Conservation (phyloP, 2,329 filamentous ascomycete genomes). For the Aschersonia sp. region DNA sequence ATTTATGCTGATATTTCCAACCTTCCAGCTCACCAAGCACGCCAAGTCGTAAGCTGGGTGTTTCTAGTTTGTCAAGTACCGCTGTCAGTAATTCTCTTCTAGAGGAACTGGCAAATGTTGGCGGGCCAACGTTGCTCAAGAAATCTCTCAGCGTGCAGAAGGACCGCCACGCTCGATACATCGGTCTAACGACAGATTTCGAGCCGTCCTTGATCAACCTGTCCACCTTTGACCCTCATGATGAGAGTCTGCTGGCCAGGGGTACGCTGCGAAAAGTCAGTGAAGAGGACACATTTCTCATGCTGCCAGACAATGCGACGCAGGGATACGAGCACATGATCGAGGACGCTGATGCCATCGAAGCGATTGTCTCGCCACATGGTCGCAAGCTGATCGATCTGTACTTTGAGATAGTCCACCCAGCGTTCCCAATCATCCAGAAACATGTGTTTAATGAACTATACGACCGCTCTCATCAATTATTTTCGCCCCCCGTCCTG, state of each 20-base stretch:
- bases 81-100: constrained; percentile 47
- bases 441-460: constrained; percentile 69
- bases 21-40: constrained; percentile 37
- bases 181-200: constrained; percentile 70
- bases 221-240: constrained; percentile 65
- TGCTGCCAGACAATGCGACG: constrained; percentile 61
- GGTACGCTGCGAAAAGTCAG: constrained; percentile 62
- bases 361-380: constrained; percentile 61
- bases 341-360: constrained; percentile 57
- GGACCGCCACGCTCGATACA: constrained; percentile 70
- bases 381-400: constrained; percentile 65
- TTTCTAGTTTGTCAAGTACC: constrained; percentile 46
- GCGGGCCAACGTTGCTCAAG: constrained; percentile 50
- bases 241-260: constrained; percentile 60
- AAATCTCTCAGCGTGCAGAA: constrained; percentile 61
- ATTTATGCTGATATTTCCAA: too few species aligned
- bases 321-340: constrained; percentile 56
- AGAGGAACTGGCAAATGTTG: constrained; percentile 58
- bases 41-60: constrained; percentile 33
- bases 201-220: constrained; percentile 73
- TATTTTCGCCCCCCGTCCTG: constrained; percentile 63
- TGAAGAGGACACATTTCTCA: constrained; percentile 64
- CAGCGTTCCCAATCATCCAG: constrained; percentile 69
- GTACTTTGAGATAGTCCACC: constrained; percentile 71
- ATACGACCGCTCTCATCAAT: constrained; percentile 56